Evolutionary conservation across 2,329 filamentous ascomycete genomes (phyloP).

Genomic region (Furcasterigmium sp.): DNA sequence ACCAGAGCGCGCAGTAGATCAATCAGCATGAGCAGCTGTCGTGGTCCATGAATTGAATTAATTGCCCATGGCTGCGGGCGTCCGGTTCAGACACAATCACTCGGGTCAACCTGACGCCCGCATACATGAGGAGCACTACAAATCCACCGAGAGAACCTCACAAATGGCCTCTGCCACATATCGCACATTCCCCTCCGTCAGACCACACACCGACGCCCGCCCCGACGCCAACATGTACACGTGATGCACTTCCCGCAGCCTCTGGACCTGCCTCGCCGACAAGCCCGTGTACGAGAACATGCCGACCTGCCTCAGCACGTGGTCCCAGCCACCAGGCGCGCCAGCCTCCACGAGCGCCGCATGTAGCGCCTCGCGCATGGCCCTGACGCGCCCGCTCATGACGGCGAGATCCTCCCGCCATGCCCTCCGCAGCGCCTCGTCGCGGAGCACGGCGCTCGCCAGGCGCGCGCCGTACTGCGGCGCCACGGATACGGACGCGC

Average conservation of each 20-base stretch:
- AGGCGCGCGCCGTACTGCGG: background rate
- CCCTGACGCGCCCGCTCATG: conserved; percentile 26
- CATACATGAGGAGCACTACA: no score
- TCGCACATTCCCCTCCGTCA: background rate
- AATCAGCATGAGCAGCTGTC: no score
- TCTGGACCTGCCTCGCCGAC: background rate
- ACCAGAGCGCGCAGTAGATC: no score
- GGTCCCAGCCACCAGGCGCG: conserved; percentile 27
- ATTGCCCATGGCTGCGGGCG: no score
- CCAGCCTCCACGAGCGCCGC: conserved; percentile 19
- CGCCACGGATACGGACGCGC: background rate
- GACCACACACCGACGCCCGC: background rate
- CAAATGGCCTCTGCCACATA: background rate
- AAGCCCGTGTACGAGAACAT: conserved; percentile 42
- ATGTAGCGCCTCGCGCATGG: conserved; percentile 25
- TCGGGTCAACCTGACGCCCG: no score
- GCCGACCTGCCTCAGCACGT: conserved; percentile 26
- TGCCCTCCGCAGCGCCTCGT: background rate
- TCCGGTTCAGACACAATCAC: no score
- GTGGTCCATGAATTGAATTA: no score
- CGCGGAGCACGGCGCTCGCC: background rate
- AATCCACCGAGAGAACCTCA: no score
- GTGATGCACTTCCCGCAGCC: background rate
- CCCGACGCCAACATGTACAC: conserved; percentile 1
- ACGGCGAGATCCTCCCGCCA: conserved; percentile 20